Evolutionary conservation across 202 grass and related monocot species (phyloP).

Genomic region (Schoenoplectus triqueter): DNA sequence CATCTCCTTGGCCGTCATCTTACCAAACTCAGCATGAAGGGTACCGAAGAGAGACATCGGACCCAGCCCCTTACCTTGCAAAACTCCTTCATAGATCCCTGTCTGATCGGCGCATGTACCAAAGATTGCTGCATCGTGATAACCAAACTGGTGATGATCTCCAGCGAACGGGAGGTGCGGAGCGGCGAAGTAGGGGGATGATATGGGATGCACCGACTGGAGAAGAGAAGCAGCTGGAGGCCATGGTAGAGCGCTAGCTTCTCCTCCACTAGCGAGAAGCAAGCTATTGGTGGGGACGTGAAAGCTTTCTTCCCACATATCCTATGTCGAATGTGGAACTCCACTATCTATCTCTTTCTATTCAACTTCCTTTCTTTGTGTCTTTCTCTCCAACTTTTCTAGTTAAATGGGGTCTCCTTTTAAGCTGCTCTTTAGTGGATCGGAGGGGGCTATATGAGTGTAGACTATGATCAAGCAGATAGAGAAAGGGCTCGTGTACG

Average conservation of each 20-base stretch:
- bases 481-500: constrained; percentile 56
- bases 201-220: constrained; percentile 36
- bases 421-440: constrained; percentile 48
- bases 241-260: constrained; percentile 51
- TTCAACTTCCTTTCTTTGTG: constrained; percentile 35
- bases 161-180: constrained; percentile 45
- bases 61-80: constrained; percentile 54
- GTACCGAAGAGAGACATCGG: constrained; percentile 57
- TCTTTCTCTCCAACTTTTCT: constrained; percentile 41
- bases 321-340: constrained; percentile 32
- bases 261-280: constrained; percentile 48
- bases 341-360: constrained; percentile 36
- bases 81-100: constrained; percentile 39
- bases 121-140: constrained; percentile 25
- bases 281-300: constrained; percentile 62
- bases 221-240: constrained; percentile 39
- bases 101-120: constrained; percentile 39
- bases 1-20: constrained; percentile 79
- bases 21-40: constrained; percentile 84
- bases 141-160: constrained; percentile 54
- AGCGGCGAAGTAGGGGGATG: constrained; percentile 39
- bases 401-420: constrained; percentile 79
- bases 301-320: constrained; percentile 72
- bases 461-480: constrained; percentile 52
- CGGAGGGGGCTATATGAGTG: constrained; percentile 45